Evolutionary conservation across 2,329 filamentous ascomycete species (phyloP), one percentile per base, ranked within the genome.

Genomic region (Cytospora paraplurivora): DNA sequence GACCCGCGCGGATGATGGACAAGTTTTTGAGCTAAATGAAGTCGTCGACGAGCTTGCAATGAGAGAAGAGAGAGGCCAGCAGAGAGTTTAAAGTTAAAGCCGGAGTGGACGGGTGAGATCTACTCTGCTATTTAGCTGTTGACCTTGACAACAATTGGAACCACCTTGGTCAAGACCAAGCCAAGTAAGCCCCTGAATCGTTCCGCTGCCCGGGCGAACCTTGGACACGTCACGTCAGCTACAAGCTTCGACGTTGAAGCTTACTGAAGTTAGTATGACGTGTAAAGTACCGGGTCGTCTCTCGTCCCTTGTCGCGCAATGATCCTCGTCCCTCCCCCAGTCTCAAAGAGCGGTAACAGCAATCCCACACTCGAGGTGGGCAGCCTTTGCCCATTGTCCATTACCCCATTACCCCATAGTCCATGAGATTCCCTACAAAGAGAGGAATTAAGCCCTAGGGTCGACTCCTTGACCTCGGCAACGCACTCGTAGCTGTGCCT

Each of bases 1-100:
- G 53, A 38, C 63, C 63, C 35, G 63, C 63, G 63, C 62, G 52
- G 61, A 56, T 21, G 53, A 47, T 57, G 53, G 27, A 53, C 35
- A 35, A 53, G 21, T 15, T 10, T 5, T 12, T 37, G 34, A 59
- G 15, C 27, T 27, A 19, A 10, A 4, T 17, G 12, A 32, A 58
- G 49, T 47, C 17, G 47, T n/a, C 19, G 27, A 41, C n/a, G 53
- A 17, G 4, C 8, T 32, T 19, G 27, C 49, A n/a, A 27, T 17
- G 19, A 54, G 34, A 37, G 32, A 19, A 15, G 27, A 12, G 27
- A 19, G 34, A 19, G 52, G 51, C 51, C 27, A 17, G 51, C 51
- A 35, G 17, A 19, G 7, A 2, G 33, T 27, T 27, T 27, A 32
- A 34, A 32, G 11, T 8, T 54, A n/a, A 8, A 12, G 12, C 12